A percentile compares a stretch with the other conserved stretches of the same genome.
These are phyloP conservation scores for Vitis hybrid DNA, from an alignment of 177 flowering plant genomes.

Conservation along the genomic window DNA sequence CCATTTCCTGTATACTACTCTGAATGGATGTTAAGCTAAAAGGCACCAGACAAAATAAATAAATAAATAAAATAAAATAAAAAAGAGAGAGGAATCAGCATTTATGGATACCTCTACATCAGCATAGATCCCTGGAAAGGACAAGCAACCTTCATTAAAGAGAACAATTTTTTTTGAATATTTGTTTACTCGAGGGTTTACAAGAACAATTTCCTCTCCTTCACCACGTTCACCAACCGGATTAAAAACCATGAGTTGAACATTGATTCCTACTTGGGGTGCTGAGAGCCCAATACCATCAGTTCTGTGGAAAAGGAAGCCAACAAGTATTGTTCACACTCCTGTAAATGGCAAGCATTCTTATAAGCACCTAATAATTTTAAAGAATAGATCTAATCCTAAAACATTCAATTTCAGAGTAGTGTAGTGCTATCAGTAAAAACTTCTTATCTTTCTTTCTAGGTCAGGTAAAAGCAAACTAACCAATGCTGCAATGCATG, in stretches of 20 bases:
- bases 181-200: conserved; percentile 74
- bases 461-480: no score
- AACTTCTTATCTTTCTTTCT: no score
- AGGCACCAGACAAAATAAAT: not conserved
- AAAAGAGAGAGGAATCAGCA: not conserved
- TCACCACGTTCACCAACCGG: conserved; percentile 81
- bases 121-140: conserved; percentile 89
- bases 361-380: not conserved
- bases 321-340: conserved; percentile 40
- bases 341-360: conserved; percentile 22
- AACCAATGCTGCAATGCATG: no score
- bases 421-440: no score
- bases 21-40: not conserved
- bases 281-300: conserved; percentile 98
- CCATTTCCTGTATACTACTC: not conserved
- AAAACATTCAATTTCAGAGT: no score
- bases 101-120: conserved; percentile 68
- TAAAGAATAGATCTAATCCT: no score
- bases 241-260: conserved; percentile 94
- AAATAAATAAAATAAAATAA: not conserved
- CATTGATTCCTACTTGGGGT: conserved; percentile 93
- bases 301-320: conserved; percentile 68
- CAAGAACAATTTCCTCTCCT: conserved; percentile 92
- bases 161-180: conserved; percentile 58
- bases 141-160: conserved; percentile 91